Evolutionary conservation across 495 filamentous ascomycete genomes (phyloP).

Genomic region (Mytilinidion resinicola): DNA sequence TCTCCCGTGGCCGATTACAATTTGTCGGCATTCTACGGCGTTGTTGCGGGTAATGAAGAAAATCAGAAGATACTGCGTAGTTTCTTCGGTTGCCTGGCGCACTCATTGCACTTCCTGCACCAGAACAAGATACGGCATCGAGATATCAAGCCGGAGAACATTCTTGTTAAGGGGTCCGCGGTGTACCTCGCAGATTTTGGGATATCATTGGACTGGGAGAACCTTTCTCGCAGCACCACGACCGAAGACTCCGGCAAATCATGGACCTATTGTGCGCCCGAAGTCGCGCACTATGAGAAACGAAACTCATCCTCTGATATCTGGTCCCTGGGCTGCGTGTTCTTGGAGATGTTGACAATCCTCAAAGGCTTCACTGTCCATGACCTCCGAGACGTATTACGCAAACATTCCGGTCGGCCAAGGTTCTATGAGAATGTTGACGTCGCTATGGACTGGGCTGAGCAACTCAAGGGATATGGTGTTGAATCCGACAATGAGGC

Average conservation of each 20-base stretch:
- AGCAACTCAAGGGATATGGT: no score
- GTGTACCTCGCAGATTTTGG: slow-evolving; percentile 44
- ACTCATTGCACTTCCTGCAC: slow-evolving; percentile 41
- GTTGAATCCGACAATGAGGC: no score
- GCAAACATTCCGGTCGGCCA: no score
- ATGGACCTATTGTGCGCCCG: not conserved
- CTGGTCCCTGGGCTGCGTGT: not conserved
- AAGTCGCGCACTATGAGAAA: not conserved
- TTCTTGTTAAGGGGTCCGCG: slow-evolving; percentile 38
- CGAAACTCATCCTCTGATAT: slow-evolving; percentile 1
- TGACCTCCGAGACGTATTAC: no score
- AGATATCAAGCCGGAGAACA: slow-evolving; percentile 46
- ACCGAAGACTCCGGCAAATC: not conserved
- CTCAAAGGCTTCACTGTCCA: not conserved
- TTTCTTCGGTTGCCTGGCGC: slow-evolving; percentile 30
- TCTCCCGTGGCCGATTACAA: slow-evolving; percentile 15
- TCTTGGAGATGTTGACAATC: not conserved
- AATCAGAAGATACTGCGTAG: slow-evolving; percentile 4
- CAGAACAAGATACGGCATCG: slow-evolving; percentile 38
- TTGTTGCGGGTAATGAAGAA: not conserved
- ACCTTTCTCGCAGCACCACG: not conserved
- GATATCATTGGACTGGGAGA: not conserved
- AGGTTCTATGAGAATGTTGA: no score
- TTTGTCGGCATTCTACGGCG: slow-evolving; percentile 4
- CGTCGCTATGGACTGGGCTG: no score